phyloP scores from a whole-genome alignment of 768 basidiomycete genomes.

The Cubamyces lactineus region DNA sequence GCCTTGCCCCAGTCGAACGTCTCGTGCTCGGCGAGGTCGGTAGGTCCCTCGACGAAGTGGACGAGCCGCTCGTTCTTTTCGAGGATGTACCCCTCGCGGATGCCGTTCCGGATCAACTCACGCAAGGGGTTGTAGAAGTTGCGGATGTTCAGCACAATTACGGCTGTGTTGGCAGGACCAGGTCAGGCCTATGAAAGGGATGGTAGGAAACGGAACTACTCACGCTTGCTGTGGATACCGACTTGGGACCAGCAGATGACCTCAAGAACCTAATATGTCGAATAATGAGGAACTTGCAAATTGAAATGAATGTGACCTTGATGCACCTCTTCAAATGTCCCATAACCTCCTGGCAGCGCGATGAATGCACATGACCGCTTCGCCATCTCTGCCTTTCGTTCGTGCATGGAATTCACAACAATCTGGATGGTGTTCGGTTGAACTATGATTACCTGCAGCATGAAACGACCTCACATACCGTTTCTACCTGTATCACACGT shows the following conservation, averaged over 20 bases:
- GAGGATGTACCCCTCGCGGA: conserved; percentile 76
- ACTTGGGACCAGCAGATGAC: conserved; percentile 95
- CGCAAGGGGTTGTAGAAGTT: conserved; percentile 86
- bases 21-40: conserved; percentile 52
- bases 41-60: conserved; percentile 76
- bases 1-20: conserved; percentile 80
- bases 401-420: conserved; percentile 81
- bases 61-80: conserved; percentile 63
- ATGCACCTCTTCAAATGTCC: conserved; percentile 90
- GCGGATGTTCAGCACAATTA: conserved; percentile 84
- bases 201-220: conserved; percentile 27
- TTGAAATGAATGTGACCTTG: background rate
- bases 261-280: conserved; percentile 67
- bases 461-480: conserved; percentile 5
- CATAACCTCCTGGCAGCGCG: conserved; percentile 90
- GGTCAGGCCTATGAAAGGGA: background rate
- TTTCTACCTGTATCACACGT: conserved; percentile 1
- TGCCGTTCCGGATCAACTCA: conserved; percentile 65
- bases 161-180: conserved; percentile 49
- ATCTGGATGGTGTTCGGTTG: conserved; percentile 45
- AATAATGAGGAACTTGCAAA: background rate
- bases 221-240: conserved; percentile 84
- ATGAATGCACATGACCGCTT: conserved; percentile 78
- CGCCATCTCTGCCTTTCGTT: conserved; percentile 93
- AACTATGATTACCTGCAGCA: background rate